Percentiles rank a stretch among this genome's conserved stretches.
Evolutionary conservation across 1,284 basidiomycete species (phyloP).

Genomic region (Hemileia vastatrix): DNA sequence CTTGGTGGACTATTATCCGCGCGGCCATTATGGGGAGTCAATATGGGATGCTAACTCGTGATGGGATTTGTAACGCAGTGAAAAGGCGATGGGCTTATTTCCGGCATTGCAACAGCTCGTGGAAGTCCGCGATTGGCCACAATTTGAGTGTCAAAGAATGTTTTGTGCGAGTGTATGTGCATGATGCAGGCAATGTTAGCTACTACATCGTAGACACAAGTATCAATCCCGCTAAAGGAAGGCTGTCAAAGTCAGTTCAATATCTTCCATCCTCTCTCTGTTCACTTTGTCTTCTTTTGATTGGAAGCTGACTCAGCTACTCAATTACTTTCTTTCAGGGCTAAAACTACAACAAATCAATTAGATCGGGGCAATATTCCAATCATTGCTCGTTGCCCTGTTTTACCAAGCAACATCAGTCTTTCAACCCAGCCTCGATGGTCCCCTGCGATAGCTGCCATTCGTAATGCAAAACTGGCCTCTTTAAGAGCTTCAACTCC

Average conservation of each 20-base stretch:
- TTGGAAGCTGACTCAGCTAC: not conserved
- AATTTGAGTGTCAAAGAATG: slow-evolving; percentile 23
- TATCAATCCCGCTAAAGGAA: slow-evolving; percentile 18
- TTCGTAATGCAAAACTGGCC: slow-evolving; percentile 18
- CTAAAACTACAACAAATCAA: slow-evolving; percentile 8
- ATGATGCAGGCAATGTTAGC: slow-evolving; percentile 14
- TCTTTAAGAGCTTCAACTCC: not conserved
- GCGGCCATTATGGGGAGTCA: slow-evolving; percentile 21
- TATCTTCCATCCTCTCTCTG: not conserved
- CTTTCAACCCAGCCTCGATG: slow-evolving; percentile 20
- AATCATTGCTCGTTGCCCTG: slow-evolving; percentile 10
- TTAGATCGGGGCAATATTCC: slow-evolving; percentile 11
- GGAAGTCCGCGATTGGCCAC: slow-evolving; percentile 21
- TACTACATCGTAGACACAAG: slow-evolving; percentile 23
- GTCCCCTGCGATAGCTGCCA: slow-evolving; percentile 22
- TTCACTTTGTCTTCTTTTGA: not conserved
- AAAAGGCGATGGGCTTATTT: slow-evolving; percentile 20
- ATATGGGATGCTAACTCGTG: slow-evolving; percentile 21
- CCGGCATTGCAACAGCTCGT: slow-evolving; percentile 5
- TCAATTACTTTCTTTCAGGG: not conserved
- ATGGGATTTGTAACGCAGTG: slow-evolving; percentile 16
- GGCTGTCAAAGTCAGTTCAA: slow-evolving; percentile 18
- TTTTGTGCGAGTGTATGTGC: slow-evolving; percentile 22
- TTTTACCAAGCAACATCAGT: slow-evolving; percentile 9
- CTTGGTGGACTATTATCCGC: slow-evolving; percentile 23